Base-by-base conservation (phyloP, 768 basidiomycete species). In the Boletellus ananas region DNA sequence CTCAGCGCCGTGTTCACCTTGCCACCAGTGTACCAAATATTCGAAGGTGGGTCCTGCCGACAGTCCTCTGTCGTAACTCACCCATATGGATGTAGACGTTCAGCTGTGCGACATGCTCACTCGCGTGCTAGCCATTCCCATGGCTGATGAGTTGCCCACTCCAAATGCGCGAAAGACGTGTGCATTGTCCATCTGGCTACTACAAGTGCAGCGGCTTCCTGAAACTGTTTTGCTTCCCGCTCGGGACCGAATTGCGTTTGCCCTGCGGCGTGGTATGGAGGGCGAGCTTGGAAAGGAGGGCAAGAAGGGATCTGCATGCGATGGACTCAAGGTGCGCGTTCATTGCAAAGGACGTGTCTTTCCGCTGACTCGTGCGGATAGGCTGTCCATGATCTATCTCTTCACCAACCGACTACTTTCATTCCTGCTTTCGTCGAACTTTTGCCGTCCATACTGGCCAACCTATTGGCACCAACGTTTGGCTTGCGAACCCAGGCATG, bases 281-380 rank as follows among this genome's bases (percentile, higher is more conserved):
- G 90, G 90, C 7, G 85, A 91, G 54, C 78, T 92, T 13, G 90
- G 90, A 6, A 89, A 88, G 63, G 90, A 93, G 64, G 90, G 90
- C 10, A 92, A 92, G 73, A 91, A 90, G 60, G 90, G 90, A 0
- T 81, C 90, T 4, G 78, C 75, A 2, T 85, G 78, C 31, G 90
- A 93, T 64, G 87, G 86, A 18, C 74, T 90, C 40, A 88, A 84
- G 78, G 90, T 85, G 62, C 57, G 68, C 63, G 16, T 37, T 36
- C 34, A 31, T 21, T 54, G 47, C 54, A 42, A 49, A 36, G 23
- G 23, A 38, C 48, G 14, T 38, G 25, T 39, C 45, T 42, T 27
- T 43, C 52, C 6, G 35, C 64, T 56, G 29, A 60, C 41, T 45
- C n/a, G 11, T 44, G 12, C n/a, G 39, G 38, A 11, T 47, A 90